Evolutionary conservation across 1,284 basidiomycete species (phyloP).

Genomic region (Coriolopsis trogii): DNA sequence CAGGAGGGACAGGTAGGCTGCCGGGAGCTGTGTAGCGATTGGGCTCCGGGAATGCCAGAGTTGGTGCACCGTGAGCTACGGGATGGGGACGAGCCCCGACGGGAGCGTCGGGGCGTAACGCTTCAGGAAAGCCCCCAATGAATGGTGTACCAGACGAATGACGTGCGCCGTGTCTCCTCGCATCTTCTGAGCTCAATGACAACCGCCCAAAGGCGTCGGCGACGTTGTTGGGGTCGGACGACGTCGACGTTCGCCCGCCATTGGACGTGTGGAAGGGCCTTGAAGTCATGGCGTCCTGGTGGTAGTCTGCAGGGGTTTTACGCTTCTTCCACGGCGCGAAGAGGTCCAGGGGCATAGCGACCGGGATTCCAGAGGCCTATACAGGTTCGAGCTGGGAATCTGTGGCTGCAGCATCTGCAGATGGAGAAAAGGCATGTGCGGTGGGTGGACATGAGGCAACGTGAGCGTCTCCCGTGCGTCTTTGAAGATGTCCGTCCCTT

Average conservation of each 20-base stretch:
- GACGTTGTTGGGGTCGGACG: slow-evolving; percentile 5
- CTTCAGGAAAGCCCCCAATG: slow-evolving; percentile 40
- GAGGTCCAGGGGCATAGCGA: slow-evolving; percentile 7
- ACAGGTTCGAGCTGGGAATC: not conserved
- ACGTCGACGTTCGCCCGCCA: slow-evolving; percentile 11
- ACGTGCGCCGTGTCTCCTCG: slow-evolving; percentile 2
- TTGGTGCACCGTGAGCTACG: not conserved
- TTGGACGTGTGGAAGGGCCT: not conserved
- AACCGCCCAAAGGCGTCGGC: slow-evolving; percentile 18
- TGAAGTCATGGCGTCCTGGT: slow-evolving; percentile 2
- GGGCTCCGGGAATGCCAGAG: slow-evolving; percentile 10
- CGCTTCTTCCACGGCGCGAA: slow-evolving; percentile 23
- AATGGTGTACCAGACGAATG: slow-evolving; percentile 20
- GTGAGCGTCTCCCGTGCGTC: too few relatives aligned
- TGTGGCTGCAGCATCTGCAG: not conserved
- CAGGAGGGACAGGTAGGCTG: slow-evolving; percentile 41
- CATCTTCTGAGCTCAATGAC: slow-evolving; percentile 1
- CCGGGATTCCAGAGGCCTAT: not conserved
- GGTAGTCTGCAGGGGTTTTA: slow-evolving; percentile 10
- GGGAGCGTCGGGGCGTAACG: too few relatives aligned
- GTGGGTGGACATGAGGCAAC: too few relatives aligned
- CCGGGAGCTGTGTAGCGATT: slow-evolving; percentile 17
- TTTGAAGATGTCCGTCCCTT: not conserved
- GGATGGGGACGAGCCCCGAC: too few relatives aligned
- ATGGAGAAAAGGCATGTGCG: slow-evolving; percentile 7